phyloP scores from a whole-genome alignment of 2,329 filamentous ascomycete species.

The Colletotrichum chlorophyti region DNA sequence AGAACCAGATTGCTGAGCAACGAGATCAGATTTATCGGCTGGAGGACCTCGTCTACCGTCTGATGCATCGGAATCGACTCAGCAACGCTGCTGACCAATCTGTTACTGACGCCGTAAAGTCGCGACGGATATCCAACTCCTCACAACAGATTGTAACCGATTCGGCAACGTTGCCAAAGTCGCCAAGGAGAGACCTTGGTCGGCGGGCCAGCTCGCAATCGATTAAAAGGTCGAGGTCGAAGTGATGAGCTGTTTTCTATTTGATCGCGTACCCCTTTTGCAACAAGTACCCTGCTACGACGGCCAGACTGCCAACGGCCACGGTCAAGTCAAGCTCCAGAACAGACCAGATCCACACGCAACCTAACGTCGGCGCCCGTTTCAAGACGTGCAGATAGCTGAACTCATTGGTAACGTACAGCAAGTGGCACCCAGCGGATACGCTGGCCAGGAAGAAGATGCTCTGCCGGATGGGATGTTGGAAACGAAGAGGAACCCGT shows the following conservation, averaged over 20 bases:
- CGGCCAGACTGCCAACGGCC: constrained; percentile 62
- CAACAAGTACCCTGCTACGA: constrained; percentile 54
- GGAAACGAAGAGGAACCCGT: constrained; percentile 52
- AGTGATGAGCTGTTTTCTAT: constrained; percentile 25
- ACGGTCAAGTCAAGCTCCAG: constrained; percentile 80
- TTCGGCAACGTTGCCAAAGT: constrained; percentile 12
- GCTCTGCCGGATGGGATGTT: constrained; percentile 57
- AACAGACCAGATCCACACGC: constrained; percentile 92
- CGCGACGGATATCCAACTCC: constrained; percentile 7
- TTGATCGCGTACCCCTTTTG: constrained; percentile 57
- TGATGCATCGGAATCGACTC: constrained; percentile 33
- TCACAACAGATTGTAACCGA: constrained; percentile 16
- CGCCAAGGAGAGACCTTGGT: too few species aligned
- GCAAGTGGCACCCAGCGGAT: constrained; percentile 76
- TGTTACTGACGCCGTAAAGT: constrained; percentile 14
- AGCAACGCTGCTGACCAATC: constrained; percentile 14
- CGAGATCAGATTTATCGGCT: constrained; percentile 36
- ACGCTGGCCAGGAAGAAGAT: constrained; percentile 71
- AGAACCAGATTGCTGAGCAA: constrained; percentile 34
- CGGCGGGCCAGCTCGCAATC: background rate
- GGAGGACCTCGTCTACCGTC: constrained; percentile 35
- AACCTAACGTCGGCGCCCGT: constrained; percentile 85
- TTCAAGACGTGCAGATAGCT: constrained; percentile 93
- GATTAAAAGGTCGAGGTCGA: constrained; percentile 20
- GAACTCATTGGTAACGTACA: constrained; percentile 79